A percentile compares a stretch with the other conserved stretches of the same genome.
phyloP scores from a whole-genome alignment of 768 basidiomycete species.

The Boletus tylopilopsis region DNA sequence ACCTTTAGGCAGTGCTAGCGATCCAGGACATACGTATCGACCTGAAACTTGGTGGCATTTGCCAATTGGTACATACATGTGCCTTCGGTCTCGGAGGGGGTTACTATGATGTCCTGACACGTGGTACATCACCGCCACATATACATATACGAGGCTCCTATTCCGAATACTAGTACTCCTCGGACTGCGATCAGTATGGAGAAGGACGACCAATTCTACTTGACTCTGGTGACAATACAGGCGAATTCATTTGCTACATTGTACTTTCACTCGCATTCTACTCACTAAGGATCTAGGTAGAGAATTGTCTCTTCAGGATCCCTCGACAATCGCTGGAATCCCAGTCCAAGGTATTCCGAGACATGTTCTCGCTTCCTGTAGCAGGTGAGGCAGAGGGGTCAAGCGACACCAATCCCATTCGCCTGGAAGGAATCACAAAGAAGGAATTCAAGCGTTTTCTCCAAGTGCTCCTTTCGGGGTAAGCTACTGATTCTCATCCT shows the following conservation, averaged over 20 bases:
- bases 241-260: background rate
- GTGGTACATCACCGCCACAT: conserved; percentile 21
- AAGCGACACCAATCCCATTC: conserved; percentile 22
- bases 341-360: conserved; percentile 24
- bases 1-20: too few species aligned
- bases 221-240: conserved; percentile 17
- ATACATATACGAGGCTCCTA: too few species aligned
- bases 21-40: too few species aligned
- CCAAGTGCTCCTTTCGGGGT: conserved; percentile 19
- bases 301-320: conserved; percentile 25
- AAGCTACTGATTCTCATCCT: background rate
- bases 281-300: conserved; percentile 21
- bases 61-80: too few species aligned
- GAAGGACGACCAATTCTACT: conserved; percentile 14
- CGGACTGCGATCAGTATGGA: too few species aligned
- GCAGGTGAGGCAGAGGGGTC: conserved; percentile 15
- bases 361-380: conserved; percentile 24
- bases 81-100: too few species aligned
- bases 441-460: conserved; percentile 27
- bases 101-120: conserved; percentile 13
- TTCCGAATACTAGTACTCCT: too few species aligned
- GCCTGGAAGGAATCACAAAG: conserved; percentile 18
- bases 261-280: too few species aligned
- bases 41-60: conserved; percentile 12
- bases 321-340: conserved; percentile 22